Base-by-base conservation (phyloP, 2,329 filamentous ascomycete species). In the Talaromyces sp. region DNA sequence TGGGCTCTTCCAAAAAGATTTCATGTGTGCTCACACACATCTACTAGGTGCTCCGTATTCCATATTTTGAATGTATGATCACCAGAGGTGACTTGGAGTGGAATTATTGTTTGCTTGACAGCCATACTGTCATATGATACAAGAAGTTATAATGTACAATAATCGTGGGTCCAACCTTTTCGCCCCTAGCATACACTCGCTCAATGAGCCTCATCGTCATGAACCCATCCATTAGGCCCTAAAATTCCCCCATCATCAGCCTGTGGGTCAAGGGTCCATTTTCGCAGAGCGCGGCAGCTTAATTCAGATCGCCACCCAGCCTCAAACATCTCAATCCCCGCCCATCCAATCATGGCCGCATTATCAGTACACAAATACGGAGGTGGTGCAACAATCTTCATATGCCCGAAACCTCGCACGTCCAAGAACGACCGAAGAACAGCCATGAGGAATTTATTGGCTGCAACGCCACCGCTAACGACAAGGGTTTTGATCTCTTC, bases 341-440 rank as follows among this genome's bases (percentile, higher is more conserved):
- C 81, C 93, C 94, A 97, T 1, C 88, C 93, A 69, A 97, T 92
- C 94, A 99, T 99, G 43, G 91, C 90, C 11, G 94, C 94, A 72
- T 99, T 97, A 67, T 99, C 94, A 0, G 91, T 97, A 68, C 94
- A 97, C 48, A 93, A 79, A 37, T 80, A 78, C 9, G 83, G 73
- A 2, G 91, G 91, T n/a, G 94, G 93, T 50, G 88, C 89, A 27
- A 87, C 74, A 7, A 97, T 71, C 10, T 79, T 64, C 24, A 95
- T 70, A 58, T 84, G 63, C 0, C 68, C 66, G 65, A 85, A 87
- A 0, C 89, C 89, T 39, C 88, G 82, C n/a, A 78, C 82, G 58
- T 87, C 81, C 37, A 97, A 75, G 46, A 79, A 82, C n/a, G 70
- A 71, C 2, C 77, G 74, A 2, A 84, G 72, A 50, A 97, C 81